Base-by-base conservation (phyloP, 2,329 filamentous ascomycete genomes). In the Neurospora sp. region DNA sequence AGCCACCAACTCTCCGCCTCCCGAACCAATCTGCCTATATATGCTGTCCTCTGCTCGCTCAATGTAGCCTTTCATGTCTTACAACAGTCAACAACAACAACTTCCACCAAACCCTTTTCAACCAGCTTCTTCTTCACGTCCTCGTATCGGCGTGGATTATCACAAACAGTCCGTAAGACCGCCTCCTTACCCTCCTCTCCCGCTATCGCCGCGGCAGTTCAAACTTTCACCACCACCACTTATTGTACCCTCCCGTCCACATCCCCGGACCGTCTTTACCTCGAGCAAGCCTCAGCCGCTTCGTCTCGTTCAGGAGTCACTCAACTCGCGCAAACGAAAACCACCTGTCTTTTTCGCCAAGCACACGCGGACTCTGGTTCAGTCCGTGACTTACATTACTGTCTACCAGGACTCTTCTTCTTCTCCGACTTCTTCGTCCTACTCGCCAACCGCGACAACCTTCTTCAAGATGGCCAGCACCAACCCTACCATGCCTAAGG, bases 291-390 rank as follows among this genome's bases (percentile, higher is more conserved):
- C 73, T 23, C 73, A 70, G 19, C 74, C 75, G 3, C 75, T 76
- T 58, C 75, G 73, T 15, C 74, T 76, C 66, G 75, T 75, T 67
- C 68, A 74, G 19, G 70, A 74, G 40, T 58, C 69, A 17, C 71
- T 67, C 58, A 67, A 58, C 40, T 66, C 40, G 43, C 72, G 69
- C 68, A 74, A 73, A 69, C 71, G 70, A 13, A 70, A 69, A 66
- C 72, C 74, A 15, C 74, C 74, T 46, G 73, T 76, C 74, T 75
- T 75, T 62, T 73, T 72, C 73, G 71, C 73, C 11, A 69, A 73
- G 66, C 71, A 70, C 42, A 66, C 68, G 10, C 73, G 71, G 67
- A 68, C 46, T 43, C 33, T 72, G 42, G 36, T 75, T 43, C 74
- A 76, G 66, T 73, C 73, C 33, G 38, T 74, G 17, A 73, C 72